Conservation (phyloP, 164 flowering plant genomes). For the Tetracentron sinense region DNA sequence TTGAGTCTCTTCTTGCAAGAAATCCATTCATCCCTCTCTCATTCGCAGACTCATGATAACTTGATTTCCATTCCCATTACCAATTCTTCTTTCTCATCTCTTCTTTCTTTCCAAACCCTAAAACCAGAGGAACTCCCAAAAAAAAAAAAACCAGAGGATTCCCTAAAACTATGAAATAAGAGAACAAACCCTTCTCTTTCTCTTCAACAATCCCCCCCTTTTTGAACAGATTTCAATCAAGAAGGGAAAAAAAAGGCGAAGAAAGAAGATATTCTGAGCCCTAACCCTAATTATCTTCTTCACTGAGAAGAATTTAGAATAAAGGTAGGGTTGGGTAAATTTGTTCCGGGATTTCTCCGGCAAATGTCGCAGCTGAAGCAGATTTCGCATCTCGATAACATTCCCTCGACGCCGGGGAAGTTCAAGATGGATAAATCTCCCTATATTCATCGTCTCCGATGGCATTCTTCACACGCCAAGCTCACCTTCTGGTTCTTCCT, state of each 20-base stretch:
- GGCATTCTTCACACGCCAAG: constrained; percentile 19
- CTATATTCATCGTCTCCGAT: constrained; percentile 19
- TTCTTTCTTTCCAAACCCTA: constrained; percentile 6
- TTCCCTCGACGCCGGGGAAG: constrained; percentile 43
- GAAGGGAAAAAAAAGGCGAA: not conserved
- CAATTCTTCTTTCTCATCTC: not conserved
- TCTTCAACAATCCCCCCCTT: not conserved
- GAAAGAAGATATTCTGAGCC: not conserved
- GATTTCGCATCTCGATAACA: constrained; percentile 23
- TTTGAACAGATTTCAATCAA: not conserved
- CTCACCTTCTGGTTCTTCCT: constrained; percentile 34
- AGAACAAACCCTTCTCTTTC: not conserved
- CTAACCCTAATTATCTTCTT: not conserved
- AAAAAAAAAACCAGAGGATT: constrained; percentile 33
- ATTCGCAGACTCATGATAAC: not conserved
- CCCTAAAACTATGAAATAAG: constrained; percentile 5
- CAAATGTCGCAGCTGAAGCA: constrained; percentile 42
- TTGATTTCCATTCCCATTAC: not conserved
- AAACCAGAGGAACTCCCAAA: constrained; percentile 33
- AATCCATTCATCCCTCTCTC: constrained; percentile 10
- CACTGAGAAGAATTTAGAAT: not conserved
- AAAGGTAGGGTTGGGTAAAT: not conserved
- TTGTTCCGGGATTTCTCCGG: constrained; percentile 3
- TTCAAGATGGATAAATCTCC: constrained; percentile 32
- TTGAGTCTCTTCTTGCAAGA: not conserved